A percentile compares a stretch with the other conserved stretches of the same genome.
phyloP scores from a whole-genome alignment of 768 basidiomycete genomes.

The Mycena galericulata region DNA sequence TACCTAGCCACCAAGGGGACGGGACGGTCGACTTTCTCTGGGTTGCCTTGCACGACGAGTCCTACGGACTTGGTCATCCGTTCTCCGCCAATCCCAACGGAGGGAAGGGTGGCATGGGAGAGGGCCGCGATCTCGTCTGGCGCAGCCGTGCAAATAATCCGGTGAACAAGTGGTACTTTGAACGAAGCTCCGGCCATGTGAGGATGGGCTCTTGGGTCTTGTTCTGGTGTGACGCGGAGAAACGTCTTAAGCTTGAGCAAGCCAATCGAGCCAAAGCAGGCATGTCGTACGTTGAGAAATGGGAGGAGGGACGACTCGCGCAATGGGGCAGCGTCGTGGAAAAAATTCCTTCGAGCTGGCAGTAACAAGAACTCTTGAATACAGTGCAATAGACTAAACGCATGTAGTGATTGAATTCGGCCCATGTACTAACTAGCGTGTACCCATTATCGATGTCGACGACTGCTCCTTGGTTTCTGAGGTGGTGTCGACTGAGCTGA shows the following conservation, averaged over 20 bases:
- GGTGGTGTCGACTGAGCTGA: conserved; percentile 33
- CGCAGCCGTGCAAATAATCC: conserved; percentile 93
- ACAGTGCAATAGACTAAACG: conserved; percentile 33
- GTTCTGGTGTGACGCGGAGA: conserved; percentile 99
- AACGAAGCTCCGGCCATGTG: conserved; percentile 92
- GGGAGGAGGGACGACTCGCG: conserved; percentile 78
- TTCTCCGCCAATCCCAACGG: conserved; percentile 97
- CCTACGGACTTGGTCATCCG: conserved; percentile 94
- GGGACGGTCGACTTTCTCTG: conserved; percentile 99
- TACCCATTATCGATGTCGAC: conserved; percentile 11
- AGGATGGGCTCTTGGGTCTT: conserved; percentile 90
- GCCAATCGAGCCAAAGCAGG: conserved; percentile 72
- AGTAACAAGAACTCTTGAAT: conserved; percentile 41
- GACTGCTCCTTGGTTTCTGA: conserved; percentile 18
- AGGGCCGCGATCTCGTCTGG: conserved; percentile 97
- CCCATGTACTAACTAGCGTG: neutral
- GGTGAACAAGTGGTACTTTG: conserved; percentile 99
- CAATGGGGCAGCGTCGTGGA: conserved; percentile 77
- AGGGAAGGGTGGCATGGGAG: conserved; percentile 88
- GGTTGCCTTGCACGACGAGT: conserved; percentile 98
- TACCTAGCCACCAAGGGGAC: conserved; percentile 95
- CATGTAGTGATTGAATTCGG: conserved; percentile 20
- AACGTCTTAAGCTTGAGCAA: conserved; percentile 77
- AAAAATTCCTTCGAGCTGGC: conserved; percentile 87
- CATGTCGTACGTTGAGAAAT: conserved; percentile 78